These are phyloP conservation scores for Helicostylum pulchrum DNA, from an alignment of 192 early-diverging fungal species.

Conservation along the genomic window DNA sequence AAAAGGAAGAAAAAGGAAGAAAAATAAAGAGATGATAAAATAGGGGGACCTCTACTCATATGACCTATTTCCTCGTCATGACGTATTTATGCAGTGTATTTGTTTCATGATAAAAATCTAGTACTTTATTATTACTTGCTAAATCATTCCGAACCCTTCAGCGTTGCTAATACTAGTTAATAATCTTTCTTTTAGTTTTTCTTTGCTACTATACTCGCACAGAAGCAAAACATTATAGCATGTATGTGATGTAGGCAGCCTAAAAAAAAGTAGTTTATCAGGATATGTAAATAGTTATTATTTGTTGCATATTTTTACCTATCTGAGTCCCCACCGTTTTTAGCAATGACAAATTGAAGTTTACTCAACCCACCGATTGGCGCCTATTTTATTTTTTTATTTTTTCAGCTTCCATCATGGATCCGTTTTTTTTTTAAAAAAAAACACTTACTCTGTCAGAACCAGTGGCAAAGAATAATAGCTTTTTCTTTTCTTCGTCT, in stretches of 20 bases:
- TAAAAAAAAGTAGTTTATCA: conserved; percentile 20
- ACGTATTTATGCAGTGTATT: no score
- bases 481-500: conserved; percentile 78
- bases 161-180: conserved; percentile 78
- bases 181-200: conserved; percentile 74
- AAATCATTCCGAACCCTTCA: conserved; percentile 81
- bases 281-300: neutral
- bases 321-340: conserved; percentile 81
- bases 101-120: no score
- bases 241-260: conserved; percentile 89
- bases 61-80: no score
- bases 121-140: no score
- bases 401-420: neutral
- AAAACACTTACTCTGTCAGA: conserved; percentile 68
- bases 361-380: conserved; percentile 86
- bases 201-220: conserved; percentile 76
- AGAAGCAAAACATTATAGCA: conserved; percentile 91
- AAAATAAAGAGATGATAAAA: no score
- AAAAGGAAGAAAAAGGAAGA: no score
- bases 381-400: conserved; percentile 21
- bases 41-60: no score
- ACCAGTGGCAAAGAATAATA: conserved; percentile 90
- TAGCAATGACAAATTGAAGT: conserved; percentile 81
- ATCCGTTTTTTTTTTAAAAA: neutral
- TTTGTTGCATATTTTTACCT: conserved; percentile 22